Percentiles rank a stretch among this genome's conserved stretches.
Evolutionary conservation across 2,329 filamentous ascomycete genomes (phyloP).

Genomic region (Ilyonectria mors-panacis): DNA sequence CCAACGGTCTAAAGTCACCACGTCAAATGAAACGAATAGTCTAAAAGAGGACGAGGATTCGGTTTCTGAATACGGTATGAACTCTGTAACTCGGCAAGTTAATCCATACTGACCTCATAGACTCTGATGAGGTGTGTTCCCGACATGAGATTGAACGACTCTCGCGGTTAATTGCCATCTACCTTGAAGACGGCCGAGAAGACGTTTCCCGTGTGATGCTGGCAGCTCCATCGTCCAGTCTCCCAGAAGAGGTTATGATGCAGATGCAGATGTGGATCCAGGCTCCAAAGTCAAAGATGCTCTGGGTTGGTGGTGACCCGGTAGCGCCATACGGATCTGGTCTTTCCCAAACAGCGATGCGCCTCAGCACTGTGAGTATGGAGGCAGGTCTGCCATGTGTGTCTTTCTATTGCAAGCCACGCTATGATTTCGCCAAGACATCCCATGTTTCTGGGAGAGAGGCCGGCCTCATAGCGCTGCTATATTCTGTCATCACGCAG

Average conservation of each 20-base stretch:
- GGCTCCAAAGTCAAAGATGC: neutral
- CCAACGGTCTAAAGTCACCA: neutral
- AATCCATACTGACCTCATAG: neutral
- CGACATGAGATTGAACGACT: neutral
- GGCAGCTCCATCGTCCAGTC: neutral
- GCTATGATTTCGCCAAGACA: neutral
- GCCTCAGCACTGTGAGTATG: neutral
- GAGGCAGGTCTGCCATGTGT: neutral
- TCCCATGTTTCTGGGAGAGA: neutral
- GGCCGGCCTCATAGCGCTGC: neutral
- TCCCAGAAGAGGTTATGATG: neutral
- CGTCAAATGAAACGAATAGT: neutral
- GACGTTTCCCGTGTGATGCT: neutral
- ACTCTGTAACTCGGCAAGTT: neutral
- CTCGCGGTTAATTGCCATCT: neutral
- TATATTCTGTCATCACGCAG: slow-evolving; percentile 3
- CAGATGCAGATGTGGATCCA: slow-evolving; percentile 3
- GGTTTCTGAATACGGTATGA: neutral
- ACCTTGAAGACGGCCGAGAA: slow-evolving; percentile 1
- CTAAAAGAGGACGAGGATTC: neutral
- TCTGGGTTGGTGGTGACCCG: neutral
- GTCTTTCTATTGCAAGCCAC: slow-evolving; percentile 4
- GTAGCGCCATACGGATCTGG: neutral
- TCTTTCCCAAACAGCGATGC: neutral
- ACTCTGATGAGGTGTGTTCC: neutral